phyloP scores from a whole-genome alignment of 2,329 filamentous ascomycete species.

The Xylariaceae sp. region DNA sequence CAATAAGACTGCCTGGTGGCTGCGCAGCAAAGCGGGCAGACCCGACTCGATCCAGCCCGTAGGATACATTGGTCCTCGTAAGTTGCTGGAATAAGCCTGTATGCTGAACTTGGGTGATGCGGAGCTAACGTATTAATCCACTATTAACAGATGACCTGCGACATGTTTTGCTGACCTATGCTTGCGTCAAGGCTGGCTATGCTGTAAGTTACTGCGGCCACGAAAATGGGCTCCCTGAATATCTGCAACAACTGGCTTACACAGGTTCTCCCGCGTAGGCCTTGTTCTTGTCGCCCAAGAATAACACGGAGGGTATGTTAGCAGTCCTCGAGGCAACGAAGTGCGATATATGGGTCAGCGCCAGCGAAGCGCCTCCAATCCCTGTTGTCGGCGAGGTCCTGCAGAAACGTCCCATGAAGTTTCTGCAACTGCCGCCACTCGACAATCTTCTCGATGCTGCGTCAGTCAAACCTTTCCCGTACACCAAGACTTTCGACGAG shows the following conservation, averaged over 20 bases:
- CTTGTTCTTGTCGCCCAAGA: conserved; percentile 5
- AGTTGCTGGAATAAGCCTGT: conserved; percentile 12
- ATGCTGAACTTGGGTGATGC: background rate
- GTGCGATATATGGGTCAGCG: conserved; percentile 6
- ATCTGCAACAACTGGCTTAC: background rate
- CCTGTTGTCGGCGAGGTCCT: conserved; percentile 20
- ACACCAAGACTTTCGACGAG: conserved; percentile 34
- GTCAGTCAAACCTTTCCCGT: conserved; percentile 25
- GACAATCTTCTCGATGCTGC: conserved; percentile 29
- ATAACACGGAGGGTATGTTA: conserved; percentile 3
- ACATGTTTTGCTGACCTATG: conserved; percentile 32
- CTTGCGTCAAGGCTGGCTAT: conserved; percentile 34
- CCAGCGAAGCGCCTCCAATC: conserved; percentile 2
- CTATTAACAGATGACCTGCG: conserved; percentile 33
- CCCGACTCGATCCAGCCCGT: conserved; percentile 21
- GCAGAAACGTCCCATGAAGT: conserved; percentile 25
- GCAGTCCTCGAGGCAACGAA: conserved; percentile 6
- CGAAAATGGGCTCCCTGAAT: background rate
- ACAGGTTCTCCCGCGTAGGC: background rate
- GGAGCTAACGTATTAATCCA: background rate
- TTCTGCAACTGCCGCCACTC: conserved; percentile 29
- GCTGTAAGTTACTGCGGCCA: conserved; percentile 28
- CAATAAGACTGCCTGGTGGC: conserved; percentile 34
- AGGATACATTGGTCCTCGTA: conserved; percentile 35
- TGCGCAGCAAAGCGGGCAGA: conserved; percentile 24